A percentile compares a stretch with the other conserved stretches of the same genome.
These are phyloP conservation scores for Cyclotella baltica DNA, from an alignment of 108 stramenopile species.

Conservation along the genomic window DNA sequence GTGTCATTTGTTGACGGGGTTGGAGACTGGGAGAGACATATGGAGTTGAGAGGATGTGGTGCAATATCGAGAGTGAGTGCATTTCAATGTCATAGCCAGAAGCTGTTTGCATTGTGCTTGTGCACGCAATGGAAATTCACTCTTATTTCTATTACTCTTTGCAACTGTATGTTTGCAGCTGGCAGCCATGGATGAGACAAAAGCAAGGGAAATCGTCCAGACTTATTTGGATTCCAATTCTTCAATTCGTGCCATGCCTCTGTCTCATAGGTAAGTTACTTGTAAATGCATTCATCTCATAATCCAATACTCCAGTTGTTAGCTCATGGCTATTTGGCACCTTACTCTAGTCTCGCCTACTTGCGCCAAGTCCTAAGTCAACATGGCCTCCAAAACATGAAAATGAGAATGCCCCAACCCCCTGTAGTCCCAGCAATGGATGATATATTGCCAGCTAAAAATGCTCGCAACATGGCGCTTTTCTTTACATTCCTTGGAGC, in stretches of 20 bases:
- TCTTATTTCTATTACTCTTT: background rate
- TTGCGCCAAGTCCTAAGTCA: constrained; percentile 58
- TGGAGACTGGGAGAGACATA: background rate
- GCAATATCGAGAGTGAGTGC: constrained; percentile 50
- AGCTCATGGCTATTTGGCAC: too few relatives aligned
- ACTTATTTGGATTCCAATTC: constrained; percentile 71
- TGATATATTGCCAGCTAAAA: constrained; percentile 9
- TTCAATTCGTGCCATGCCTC: constrained; percentile 65
- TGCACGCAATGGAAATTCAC: background rate
- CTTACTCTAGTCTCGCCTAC: constrained; percentile 49
- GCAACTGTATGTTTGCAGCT: constrained; percentile 14
- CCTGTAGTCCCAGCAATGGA: constrained; percentile 15
- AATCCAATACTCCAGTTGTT: background rate
- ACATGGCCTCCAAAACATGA: constrained; percentile 25
- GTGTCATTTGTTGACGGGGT: background rate
- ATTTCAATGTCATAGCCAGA: background rate
- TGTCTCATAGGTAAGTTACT: constrained; percentile 52
- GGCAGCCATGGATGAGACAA: constrained; percentile 48
- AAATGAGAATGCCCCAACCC: constrained; percentile 10
- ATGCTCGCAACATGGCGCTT: constrained; percentile 54
- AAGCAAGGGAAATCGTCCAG: constrained; percentile 61
- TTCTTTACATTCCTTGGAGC: constrained; percentile 66
- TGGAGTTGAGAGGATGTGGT: constrained; percentile 52
- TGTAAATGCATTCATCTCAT: background rate
- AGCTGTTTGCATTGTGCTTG: background rate